phyloP scores from a whole-genome alignment of 169 alveolate genomes.

The Hammondia hammondi region DNA sequence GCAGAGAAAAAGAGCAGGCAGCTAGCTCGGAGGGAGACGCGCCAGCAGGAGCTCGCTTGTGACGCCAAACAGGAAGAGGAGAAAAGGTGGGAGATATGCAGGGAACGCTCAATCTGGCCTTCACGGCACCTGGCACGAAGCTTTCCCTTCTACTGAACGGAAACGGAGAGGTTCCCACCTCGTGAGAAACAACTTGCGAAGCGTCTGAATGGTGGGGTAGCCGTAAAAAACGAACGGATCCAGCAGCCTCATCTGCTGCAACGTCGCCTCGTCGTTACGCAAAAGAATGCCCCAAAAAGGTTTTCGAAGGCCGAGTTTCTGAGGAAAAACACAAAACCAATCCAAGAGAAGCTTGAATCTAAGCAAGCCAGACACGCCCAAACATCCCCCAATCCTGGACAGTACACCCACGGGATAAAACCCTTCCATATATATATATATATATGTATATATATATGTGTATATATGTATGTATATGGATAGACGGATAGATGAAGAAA shows the following conservation, averaged over 20 bases:
- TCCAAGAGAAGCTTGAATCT: no score
- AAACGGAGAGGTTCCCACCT: background rate
- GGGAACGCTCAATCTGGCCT: no score
- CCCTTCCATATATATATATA: background rate
- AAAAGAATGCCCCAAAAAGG: constrained; percentile 42
- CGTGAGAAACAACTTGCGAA: constrained; percentile 46
- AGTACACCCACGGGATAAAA: no score
- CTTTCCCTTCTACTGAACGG: background rate
- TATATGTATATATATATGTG: no score
- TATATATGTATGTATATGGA: background rate
- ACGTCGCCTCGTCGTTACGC: constrained; percentile 43
- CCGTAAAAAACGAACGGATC: constrained; percentile 53
- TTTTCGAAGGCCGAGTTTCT: constrained; percentile 38
- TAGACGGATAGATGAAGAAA: background rate
- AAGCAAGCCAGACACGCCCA: no score
- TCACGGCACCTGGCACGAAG: background rate
- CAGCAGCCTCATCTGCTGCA: background rate
- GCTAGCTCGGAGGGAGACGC: no score
- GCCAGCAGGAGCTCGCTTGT: no score
- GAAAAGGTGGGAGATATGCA: no score
- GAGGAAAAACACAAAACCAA: background rate
- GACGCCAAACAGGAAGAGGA: no score
- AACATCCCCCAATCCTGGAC: no score
- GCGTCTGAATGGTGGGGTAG: constrained; percentile 20
- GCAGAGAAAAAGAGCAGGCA: no score